phyloP scores from a whole-genome alignment of 495 filamentous ascomycete species.

The Cercophora samala region DNA sequence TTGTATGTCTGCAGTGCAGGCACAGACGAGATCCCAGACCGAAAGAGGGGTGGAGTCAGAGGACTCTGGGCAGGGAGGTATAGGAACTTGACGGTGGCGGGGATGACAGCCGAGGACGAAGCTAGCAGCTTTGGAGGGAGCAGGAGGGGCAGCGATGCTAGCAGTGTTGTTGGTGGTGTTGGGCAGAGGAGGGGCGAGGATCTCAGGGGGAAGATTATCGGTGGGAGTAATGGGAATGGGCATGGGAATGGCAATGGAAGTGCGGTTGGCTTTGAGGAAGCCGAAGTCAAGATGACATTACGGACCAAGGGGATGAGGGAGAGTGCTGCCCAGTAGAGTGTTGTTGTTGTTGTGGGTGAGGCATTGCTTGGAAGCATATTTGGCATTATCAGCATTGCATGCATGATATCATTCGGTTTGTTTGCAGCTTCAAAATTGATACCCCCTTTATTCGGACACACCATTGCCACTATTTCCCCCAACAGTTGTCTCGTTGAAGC shows the following conservation, averaged over 20 bases:
- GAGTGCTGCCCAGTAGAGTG: constrained; percentile 33
- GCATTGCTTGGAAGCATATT: neutral
- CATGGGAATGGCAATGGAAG: constrained; percentile 17
- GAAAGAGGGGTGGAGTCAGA: constrained; percentile 73
- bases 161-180: constrained; percentile 30
- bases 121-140: constrained; percentile 42
- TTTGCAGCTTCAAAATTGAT: neutral
- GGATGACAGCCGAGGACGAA: constrained; percentile 23
- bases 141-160: constrained; percentile 48
- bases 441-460: neutral
- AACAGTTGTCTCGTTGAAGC: too few relatives aligned
- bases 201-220: constrained; percentile 33
- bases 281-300: constrained; percentile 37
- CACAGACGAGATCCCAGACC: constrained; percentile 67
- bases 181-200: constrained; percentile 37
- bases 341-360: too few relatives aligned
- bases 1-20: constrained; percentile 80
- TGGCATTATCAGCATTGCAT: neutral
- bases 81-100: constrained; percentile 23
- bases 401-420: neutral
- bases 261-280: constrained; percentile 35
- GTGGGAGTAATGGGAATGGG: constrained; percentile 10
- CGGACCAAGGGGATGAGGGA: constrained; percentile 49
- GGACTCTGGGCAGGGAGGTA: constrained; percentile 54
- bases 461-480: too few relatives aligned